Conservation (phyloP, 371 early-diverging fungal genomes). For the Caulochytrium protostelioides region DNA sequence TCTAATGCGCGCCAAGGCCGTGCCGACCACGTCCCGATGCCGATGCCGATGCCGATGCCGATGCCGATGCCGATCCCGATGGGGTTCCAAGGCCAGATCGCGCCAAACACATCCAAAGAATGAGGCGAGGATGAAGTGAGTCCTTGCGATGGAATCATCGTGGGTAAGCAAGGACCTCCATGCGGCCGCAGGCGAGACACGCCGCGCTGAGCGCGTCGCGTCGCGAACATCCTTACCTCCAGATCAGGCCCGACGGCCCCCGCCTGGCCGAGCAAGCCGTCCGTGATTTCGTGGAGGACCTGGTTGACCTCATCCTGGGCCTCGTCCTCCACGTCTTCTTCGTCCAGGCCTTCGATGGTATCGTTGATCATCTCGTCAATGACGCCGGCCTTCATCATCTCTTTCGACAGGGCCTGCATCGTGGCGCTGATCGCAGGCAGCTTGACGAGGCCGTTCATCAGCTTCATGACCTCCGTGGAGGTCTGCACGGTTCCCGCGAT, state of each 20-base stretch:
- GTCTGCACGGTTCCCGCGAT: constrained; percentile 73
- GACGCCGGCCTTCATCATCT: constrained; percentile 50
- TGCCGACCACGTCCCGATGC: too few species aligned
- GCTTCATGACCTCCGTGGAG: constrained; percentile 87
- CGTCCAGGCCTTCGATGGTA: constrained; percentile 64
- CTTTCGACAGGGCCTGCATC: not conserved
- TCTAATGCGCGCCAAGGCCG: too few species aligned
- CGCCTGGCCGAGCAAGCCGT: constrained; percentile 60
- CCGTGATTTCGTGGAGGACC: constrained; percentile 65
- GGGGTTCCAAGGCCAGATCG: too few species aligned
- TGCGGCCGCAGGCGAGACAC: not conserved
- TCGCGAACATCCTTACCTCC: constrained; percentile 11
- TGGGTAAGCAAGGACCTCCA: not conserved
- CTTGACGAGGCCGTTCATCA: constrained; percentile 61
- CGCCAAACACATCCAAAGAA: too few species aligned
- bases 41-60: too few species aligned
- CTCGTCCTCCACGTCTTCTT: constrained; percentile 77
- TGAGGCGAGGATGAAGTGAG: too few species aligned
- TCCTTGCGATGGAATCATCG: not conserved
- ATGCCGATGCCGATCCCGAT: too few species aligned
- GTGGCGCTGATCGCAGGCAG: constrained; percentile 53
- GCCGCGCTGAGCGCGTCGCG: too few species aligned
- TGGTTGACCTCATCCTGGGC: constrained; percentile 83
- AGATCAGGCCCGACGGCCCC: constrained; percentile 30
- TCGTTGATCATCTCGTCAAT: constrained; percentile 89